Evolutionary conservation across 2,329 filamentous ascomycete species (phyloP), one percentile per base, ranked within the genome.

Genomic region (Clarireedia monteithiana): DNA sequence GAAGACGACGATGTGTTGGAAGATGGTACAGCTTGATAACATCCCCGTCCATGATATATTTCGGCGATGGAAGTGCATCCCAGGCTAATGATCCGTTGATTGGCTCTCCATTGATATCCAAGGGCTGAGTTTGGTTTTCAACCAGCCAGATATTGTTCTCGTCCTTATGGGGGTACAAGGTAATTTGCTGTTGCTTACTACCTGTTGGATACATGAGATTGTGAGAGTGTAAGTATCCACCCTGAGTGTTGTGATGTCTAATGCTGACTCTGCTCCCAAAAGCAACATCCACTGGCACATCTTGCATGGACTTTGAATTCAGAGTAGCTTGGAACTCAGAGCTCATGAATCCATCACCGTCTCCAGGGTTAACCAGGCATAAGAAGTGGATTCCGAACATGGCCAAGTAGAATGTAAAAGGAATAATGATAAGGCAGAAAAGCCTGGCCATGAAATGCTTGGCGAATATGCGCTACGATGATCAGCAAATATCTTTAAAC

Each of bases 301-400:
- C 91, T 69, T 90, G 86, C 94, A 99, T 99, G 53, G 83, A 85
- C 78, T 97, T 99, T 67, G 85, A 91, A 75, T 97, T 99, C 63
- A 99, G 78, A 2, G 94, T 97, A 34, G 94, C 88, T 75, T 99
- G 94, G 77, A 99, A 99, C 70, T 99, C 94, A 55, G 92, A 96
- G 69, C 91, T 96, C 94, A 99, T 99, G 78, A 99, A 99, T 55
- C 94, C 94, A 72, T 99, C 94, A 54, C 94, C 94, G 52, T 99
- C 94, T 58, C 94, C 94, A 27, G 94, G 94, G 74, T 99, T 99
- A 58, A 86, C 82, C 44, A 99, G 81, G 77, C 89, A 95, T 64
- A 91, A 64, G 74, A 99, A 99, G 77, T 99, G 94, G 66, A 99
- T 95, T 53, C 83, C 91, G 68, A 99, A 99, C 89, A 97, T 96